phyloP scores from a whole-genome alignment of 768 basidiomycete genomes.

The Tylopilus subfusipes region DNA sequence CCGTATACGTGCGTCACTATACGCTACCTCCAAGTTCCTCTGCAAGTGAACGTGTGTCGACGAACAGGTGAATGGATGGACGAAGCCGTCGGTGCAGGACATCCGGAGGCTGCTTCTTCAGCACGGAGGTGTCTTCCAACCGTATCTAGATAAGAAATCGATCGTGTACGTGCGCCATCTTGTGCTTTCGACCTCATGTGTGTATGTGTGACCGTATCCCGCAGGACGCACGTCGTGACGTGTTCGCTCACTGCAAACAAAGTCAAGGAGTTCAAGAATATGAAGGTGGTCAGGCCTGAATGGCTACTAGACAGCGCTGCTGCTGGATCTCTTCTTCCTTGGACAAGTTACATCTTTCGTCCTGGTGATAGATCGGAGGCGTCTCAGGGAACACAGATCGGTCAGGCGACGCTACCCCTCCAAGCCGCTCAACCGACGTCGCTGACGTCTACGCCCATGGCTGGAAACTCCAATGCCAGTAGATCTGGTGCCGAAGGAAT shows the following conservation, averaged over 20 bases:
- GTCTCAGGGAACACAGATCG: constrained; percentile 42
- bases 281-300: constrained; percentile 86
- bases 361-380: constrained; percentile 46
- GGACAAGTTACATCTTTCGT: constrained; percentile 68
- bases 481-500: neutral
- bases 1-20: constrained; percentile 71
- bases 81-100: constrained; percentile 81
- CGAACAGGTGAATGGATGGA: constrained; percentile 83
- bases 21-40: neutral
- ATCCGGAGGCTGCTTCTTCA: constrained; percentile 74
- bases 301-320: constrained; percentile 87
- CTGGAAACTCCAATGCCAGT: neutral
- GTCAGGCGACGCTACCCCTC: constrained; percentile 18
- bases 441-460: neutral
- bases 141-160: constrained; percentile 79
- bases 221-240: constrained; percentile 88
- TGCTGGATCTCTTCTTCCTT: constrained; percentile 66
- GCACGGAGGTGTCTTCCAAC: constrained; percentile 80
- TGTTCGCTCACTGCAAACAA: constrained; percentile 89
- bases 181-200: neutral
- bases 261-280: constrained; percentile 78
- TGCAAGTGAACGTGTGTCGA: neutral
- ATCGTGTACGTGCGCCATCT: constrained; percentile 49
- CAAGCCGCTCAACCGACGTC: constrained; percentile 6
- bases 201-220: neutral